Base-by-base conservation (phyloP, 2,329 filamentous ascomycete genomes). In the Cryphonectria naterciae region DNA sequence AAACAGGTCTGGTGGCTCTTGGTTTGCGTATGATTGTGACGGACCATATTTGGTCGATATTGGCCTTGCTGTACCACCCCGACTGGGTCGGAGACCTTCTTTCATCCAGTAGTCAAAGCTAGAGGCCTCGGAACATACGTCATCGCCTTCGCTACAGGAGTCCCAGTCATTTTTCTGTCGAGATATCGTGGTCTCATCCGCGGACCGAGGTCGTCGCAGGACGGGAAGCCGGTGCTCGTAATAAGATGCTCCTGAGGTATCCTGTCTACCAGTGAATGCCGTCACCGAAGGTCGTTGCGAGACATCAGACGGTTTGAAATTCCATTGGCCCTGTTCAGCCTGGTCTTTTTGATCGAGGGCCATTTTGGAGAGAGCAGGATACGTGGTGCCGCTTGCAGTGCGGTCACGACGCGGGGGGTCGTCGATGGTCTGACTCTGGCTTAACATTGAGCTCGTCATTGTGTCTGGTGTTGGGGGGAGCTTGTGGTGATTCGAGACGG, bases 391-490 rank as follows among this genome's bases (percentile, higher is more conserved):
- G 19, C 77, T 75, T 1, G 74, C 74, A 0, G 73, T 76, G 2
- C 76, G 78, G 4, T 80, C 78, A 10, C 77, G 80, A 0, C 79
- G 77, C 0, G 86, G 76, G 0, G 83, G 84, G 60, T 89, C 87
- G 68, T 84, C 82, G 0, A 86, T 88, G 64, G 81, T 83, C 72
- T 87, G 82, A 71, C 83, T 85, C 19, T 83, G 81, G 7, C 83
- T 81, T 46, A 89, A 80, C 0, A 86, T 87, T 1, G 85, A 85
- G 2, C 86, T 88, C 1, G 87, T 88, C 28, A 89, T 86, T 0
- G 88, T 89, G 74, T 89, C 87, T 0, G 88, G 88, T 0, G 88
- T 89, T 0, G 88, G 88, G 13, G 88, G 88, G 1, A 89, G 79
- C 25, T 78, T 79, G 25, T 84, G 82, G 6, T 83, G 81, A 68